Evolutionary conservation across 805 yeast species (phyloP).

Genomic region (Tetrapisispora pingtungensis): DNA sequence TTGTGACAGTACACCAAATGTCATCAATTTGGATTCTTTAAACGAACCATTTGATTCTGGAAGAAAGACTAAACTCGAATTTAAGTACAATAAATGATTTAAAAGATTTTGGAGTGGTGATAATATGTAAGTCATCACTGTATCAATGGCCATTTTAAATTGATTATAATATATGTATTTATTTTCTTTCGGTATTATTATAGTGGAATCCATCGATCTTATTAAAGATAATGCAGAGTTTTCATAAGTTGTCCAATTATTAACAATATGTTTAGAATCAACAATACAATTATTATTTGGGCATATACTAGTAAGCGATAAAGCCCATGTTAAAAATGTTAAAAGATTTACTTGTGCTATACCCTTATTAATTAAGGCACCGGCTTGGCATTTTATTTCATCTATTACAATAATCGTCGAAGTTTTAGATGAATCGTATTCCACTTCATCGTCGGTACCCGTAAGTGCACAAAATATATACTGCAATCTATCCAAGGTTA

Average conservation of each 20-base stretch:
- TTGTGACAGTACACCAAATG: constrained; percentile 33
- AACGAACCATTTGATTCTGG: not conserved
- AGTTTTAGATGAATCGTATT: not conserved
- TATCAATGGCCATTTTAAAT: constrained; percentile 26
- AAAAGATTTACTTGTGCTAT: constrained; percentile 35
- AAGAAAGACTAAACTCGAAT: constrained; percentile 13
- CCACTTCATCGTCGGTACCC: constrained; percentile 7
- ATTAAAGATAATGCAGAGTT: constrained; percentile 36
- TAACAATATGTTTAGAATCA: constrained; percentile 16
- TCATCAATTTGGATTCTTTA: constrained; percentile 11
- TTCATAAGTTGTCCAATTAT: constrained; percentile 37
- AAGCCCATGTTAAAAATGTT: constrained; percentile 39
- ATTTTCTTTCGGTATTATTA: constrained; percentile 19
- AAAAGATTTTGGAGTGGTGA: constrained; percentile 37
- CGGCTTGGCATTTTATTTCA: not conserved
- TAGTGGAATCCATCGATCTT: constrained; percentile 37
- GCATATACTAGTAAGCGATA: constrained; percentile 35
- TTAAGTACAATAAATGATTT: constrained; percentile 34
- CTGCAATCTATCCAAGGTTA: constrained; percentile 33
- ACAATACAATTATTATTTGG: constrained; percentile 28
- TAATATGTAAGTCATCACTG: constrained; percentile 36
- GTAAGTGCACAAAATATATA: constrained; percentile 42
- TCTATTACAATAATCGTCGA: constrained; percentile 22
- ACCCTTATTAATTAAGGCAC: constrained; percentile 21
- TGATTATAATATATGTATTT: constrained; percentile 23